Evolutionary conservation across 768 basidiomycete species (phyloP), one percentile per base, ranked within the genome.

Genomic region (Gyrodon lividus): DNA sequence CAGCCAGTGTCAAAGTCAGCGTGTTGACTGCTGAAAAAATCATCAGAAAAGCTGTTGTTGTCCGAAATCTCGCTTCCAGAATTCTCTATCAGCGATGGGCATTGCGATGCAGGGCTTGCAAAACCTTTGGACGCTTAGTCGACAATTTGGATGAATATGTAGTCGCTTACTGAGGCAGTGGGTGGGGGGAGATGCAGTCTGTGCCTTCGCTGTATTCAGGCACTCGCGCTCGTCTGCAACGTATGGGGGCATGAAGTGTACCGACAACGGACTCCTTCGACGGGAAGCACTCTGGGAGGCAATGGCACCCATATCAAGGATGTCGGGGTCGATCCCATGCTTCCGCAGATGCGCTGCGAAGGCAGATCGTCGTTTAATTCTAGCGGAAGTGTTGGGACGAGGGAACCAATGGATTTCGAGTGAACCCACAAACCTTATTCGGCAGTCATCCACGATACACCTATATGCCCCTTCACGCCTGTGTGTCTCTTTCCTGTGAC

Each of bases 401-500:
- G 1, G 44, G 28, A 43, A 52, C 17, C 35, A 51, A 38, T 3
- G 13, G 17, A 14, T 38, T 8, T 20, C 10, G 12, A 38, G 41
- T 12, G 13, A 19, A 10, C 3, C 23, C 43, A 59, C 68, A 45
- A 55, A 82, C 82, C 66, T 75, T 44, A 79, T 79, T 39, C 60
- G 68, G 55, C 84, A 86, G n/a, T 64, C 63, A 20, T 52, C 42
- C 31, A 70, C 54, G 20, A 74, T 72, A 59, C 84, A 87, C 38
- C 59, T 61, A 56, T 77, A 81, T 23, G 69, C 70, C 23, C 73
- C 72, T 22, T 70, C 52, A 2, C 63, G 64, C 16, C 63, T 57
- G 59, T 88, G 86, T 2, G 72, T 77, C 65, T 87, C 85, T 60
- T 77, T 80, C 49, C 75, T 72, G 58, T 89, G 87, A 8, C 87